Conservation (phyloP, 1,284 basidiomycete species). For the Papiliotrema terrestris region DNA sequence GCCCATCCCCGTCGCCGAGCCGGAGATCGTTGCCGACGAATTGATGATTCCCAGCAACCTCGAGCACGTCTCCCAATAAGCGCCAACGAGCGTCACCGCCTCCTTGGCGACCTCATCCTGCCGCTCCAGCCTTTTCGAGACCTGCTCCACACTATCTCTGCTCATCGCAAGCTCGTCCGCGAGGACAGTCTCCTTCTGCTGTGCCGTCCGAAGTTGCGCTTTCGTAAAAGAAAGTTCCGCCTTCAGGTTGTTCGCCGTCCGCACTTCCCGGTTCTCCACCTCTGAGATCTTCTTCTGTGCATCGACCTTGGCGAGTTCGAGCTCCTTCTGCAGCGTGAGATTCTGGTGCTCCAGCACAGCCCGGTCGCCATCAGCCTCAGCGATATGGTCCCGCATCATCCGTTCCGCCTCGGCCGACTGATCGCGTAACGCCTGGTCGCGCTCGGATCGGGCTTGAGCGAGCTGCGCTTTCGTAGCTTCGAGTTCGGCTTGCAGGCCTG, state of each 20-base stretch:
- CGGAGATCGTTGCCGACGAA: constrained; percentile 43
- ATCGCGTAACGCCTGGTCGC: constrained; percentile 66
- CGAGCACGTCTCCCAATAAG: constrained; percentile 43
- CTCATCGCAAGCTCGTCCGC: constrained; percentile 43
- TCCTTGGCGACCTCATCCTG: constrained; percentile 37
- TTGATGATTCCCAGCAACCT: constrained; percentile 40
- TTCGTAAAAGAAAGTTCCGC: constrained; percentile 47
- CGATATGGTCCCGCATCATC: constrained; percentile 77
- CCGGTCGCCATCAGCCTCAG: constrained; percentile 85
- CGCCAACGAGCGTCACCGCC: constrained; percentile 38
- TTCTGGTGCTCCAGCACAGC: constrained; percentile 84
- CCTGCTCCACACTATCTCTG: constrained; percentile 30
- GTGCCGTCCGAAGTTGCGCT: constrained; percentile 44
- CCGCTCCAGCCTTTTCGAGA: constrained; percentile 31
- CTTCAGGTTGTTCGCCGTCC: constrained; percentile 47
- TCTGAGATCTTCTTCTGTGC: constrained; percentile 42
- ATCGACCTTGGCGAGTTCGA: constrained; percentile 39
- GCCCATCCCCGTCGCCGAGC: constrained; percentile 15
- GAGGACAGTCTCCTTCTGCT: constrained; percentile 39
- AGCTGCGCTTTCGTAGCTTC: constrained; percentile 57
- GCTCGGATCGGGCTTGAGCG: constrained; percentile 63
- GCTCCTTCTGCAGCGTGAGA: constrained; percentile 61
- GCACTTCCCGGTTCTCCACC: constrained; percentile 38
- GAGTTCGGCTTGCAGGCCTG: constrained; percentile 42
- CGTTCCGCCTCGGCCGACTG: constrained; percentile 79